Evolutionary conservation across 495 filamentous ascomycete genomes (phyloP).

Genomic region (Thozetella sp.): DNA sequence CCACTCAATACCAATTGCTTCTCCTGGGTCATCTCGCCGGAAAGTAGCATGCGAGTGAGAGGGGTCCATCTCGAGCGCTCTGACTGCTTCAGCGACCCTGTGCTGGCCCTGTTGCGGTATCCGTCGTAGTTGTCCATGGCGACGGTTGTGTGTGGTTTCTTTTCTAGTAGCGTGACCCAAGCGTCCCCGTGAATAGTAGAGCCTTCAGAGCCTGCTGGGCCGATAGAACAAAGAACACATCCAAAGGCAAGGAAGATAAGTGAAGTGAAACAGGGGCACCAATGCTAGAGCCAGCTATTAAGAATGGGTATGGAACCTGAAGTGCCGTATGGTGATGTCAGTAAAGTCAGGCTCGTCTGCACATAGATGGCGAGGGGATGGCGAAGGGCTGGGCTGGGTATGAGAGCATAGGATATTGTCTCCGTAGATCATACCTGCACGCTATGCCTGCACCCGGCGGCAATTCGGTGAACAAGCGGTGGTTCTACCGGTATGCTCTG

Average conservation of each 20-base stretch:
- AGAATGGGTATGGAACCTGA: constrained; percentile 44
- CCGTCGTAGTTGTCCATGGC: constrained; percentile 44
- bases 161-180: constrained; percentile 10
- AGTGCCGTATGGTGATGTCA: constrained; percentile 29
- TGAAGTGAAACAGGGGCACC: constrained; percentile 21
- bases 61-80: constrained; percentile 72
- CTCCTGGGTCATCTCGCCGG: constrained; percentile 69
- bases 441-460: constrained; percentile 48
- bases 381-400: constrained; percentile 48
- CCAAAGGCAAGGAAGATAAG: constrained; percentile 22
- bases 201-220: constrained; percentile 63
- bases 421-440: constrained; percentile 52
- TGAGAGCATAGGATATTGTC: constrained; percentile 36
- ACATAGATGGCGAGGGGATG: constrained; percentile 35
- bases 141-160: constrained; percentile 6
- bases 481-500: background rate
- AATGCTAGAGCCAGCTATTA: too few species aligned
- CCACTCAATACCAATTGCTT: constrained; percentile 59
- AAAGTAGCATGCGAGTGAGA: constrained; percentile 67
- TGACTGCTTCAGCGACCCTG: constrained; percentile 40
- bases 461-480: constrained; percentile 9
- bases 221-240: constrained; percentile 27
- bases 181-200: constrained; percentile 7
- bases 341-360: constrained; percentile 16
- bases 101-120: constrained; percentile 25